Evolutionary conservation across 2,329 filamentous ascomycete genomes (phyloP).

Genomic region (Ceratocystis destructans): DNA sequence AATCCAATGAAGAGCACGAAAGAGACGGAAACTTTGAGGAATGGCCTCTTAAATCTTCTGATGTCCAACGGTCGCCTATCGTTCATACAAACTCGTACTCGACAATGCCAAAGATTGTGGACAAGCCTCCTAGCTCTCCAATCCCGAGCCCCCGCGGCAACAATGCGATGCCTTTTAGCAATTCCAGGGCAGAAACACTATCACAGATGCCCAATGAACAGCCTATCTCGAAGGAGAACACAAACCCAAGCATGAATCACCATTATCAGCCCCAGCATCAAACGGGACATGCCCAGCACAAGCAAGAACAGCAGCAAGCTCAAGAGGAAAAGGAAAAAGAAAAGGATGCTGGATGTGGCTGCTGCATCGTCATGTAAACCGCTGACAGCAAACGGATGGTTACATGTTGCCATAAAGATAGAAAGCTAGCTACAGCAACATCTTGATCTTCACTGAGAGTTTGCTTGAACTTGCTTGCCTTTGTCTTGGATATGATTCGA

Average conservation of each 20-base stretch:
- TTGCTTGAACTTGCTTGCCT: not conserved
- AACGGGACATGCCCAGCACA: conserved; percentile 8
- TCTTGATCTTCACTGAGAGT: not conserved
- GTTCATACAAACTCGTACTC: conserved; percentile 39
- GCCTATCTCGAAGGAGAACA: conserved; percentile 22
- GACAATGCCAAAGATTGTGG: conserved; percentile 47
- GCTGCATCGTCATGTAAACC: conserved; percentile 37
- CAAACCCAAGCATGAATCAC: not conserved
- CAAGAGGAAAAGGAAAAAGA: conserved; percentile 29
- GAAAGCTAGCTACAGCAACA: not conserved
- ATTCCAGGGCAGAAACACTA: conserved; percentile 7
- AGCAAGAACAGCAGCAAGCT: conserved; percentile 21
- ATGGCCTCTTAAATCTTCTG: conserved; percentile 44
- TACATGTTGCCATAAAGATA: not conserved
- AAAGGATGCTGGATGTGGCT: conserved; percentile 35
- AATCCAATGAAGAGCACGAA: conserved; percentile 21
- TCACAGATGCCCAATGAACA: not conserved
- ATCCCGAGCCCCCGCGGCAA: conserved; percentile 25
- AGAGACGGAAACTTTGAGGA: conserved; percentile 28
- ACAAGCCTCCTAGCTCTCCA: conserved; percentile 26
- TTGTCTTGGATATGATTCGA: not conserved
- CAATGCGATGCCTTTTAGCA: conserved; percentile 4
- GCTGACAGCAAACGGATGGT: not conserved
- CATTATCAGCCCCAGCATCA: not conserved
- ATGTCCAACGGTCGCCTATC: conserved; percentile 30